Conservation (phyloP, 1,284 basidiomycete species). For the Sanguinoderma infundibulare region DNA sequence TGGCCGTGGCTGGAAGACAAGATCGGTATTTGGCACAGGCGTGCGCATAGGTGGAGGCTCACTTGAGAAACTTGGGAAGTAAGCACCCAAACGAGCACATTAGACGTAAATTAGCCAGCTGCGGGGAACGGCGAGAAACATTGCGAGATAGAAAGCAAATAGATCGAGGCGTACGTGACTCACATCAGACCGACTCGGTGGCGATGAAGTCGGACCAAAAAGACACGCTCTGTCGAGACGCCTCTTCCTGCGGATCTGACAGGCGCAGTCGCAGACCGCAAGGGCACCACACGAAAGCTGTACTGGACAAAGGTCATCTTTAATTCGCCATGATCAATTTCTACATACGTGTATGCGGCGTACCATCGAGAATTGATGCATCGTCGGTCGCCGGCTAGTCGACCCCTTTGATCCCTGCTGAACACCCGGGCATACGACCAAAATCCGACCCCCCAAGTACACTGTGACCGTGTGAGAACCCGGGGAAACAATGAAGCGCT, state of each 20-base stretch:
- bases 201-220: conserved; percentile 1
- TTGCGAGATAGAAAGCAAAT: background rate
- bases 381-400: background rate
- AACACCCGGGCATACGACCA: too few species aligned
- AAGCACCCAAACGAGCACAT: background rate
- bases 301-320: background rate
- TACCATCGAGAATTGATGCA: background rate
- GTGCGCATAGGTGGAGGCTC: conserved; percentile 6
- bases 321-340: background rate
- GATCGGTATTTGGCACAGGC: background rate
- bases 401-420: too few species aligned
- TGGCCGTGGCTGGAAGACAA: background rate
- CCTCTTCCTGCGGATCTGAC: background rate
- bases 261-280: background rate
- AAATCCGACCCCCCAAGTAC: too few species aligned
- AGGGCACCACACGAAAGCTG: background rate
- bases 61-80: background rate
- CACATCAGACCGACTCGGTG: conserved; percentile 9
- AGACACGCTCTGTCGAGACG: background rate
- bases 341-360: background rate
- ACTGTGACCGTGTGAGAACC: background rate
- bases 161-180: background rate
- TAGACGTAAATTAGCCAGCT: background rate
- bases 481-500: background rate
- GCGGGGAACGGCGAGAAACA: background rate